These are phyloP conservation scores for Chaetomium strumarium DNA, from an alignment of 2,329 filamentous ascomycete genomes.

Conservation along the genomic window DNA sequence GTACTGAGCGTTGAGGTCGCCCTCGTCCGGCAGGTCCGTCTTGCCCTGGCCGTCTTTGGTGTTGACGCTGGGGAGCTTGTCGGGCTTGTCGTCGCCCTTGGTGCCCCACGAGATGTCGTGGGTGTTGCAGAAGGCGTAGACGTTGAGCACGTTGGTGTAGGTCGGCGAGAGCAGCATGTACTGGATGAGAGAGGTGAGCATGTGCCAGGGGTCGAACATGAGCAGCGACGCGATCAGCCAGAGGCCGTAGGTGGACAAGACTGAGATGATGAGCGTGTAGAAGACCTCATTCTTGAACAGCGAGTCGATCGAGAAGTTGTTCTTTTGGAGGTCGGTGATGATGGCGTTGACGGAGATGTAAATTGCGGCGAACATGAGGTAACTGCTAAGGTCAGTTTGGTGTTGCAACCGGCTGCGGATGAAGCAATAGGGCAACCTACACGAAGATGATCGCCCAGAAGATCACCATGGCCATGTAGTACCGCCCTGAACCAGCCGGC, in stretches of 20 bases:
- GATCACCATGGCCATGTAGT: conserved; percentile 96
- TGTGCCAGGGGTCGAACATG: conserved; percentile 99
- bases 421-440: conserved; percentile 42
- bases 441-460: conserved; percentile 97
- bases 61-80: conserved; percentile 81
- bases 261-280: conserved; percentile 86
- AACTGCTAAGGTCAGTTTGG: conserved; percentile 40
- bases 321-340: conserved; percentile 56
- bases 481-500: conserved; percentile 84
- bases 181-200: conserved; percentile 92
- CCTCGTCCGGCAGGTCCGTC: conserved; percentile 91
- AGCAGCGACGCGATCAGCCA: conserved; percentile 88
- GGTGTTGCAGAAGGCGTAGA: conserved; percentile 98
- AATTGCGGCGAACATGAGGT: conserved; percentile 89
- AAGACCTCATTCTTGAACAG: conserved; percentile 86
- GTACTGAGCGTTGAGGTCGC: conserved; percentile 92
- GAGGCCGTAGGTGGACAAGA: conserved; percentile 86
- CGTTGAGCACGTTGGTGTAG: conserved; percentile 97
- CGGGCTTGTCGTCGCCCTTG: conserved; percentile 93
- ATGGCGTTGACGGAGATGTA: conserved; percentile 91
- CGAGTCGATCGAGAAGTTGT: conserved; percentile 61
- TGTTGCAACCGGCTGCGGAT: conserved; percentile 19
- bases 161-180: conserved; percentile 93
- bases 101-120: conserved; percentile 98
- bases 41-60: conserved; percentile 86